Base-by-base conservation (phyloP, 345 rosid species). In the Syzygium oleosum region DNA sequence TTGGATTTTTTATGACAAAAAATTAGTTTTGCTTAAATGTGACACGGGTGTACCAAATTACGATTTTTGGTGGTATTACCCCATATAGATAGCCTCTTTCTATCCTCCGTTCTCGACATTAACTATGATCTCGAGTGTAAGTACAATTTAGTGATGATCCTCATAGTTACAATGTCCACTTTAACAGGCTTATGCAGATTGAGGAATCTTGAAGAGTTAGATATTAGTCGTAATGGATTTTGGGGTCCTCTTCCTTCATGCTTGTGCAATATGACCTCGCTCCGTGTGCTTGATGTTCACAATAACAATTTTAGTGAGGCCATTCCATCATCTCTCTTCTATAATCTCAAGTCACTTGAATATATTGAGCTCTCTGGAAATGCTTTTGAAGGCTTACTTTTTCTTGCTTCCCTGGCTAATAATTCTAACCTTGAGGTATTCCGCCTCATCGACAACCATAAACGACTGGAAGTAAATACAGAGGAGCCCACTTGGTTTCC, bases 191-290 rank as follows among this genome's bases (percentile, higher is more conserved):
- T 87, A 16, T 58, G 88, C 61, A 19, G 19, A 38, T 56, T 87
- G 59, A 54, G 27, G 55, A 46, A 53, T 16, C 89, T 85, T 55
- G 89, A 88, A n/a, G 84, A 88, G 84, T 78, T 88, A 16, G 86
- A 88, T 68, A 29, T 68, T 41, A 27, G 27, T 53, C 19, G 3
- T 8, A 85, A 85, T 85, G 19, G 38, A 22, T 88, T 88, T 0
- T 12, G 29, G 16, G 84, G 89, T 63, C 51, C 10, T 31, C 86
- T 84, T 27, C 89, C 87, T 8, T 52, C 78, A 12, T 84, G 87
- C n/a, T 43, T 88, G 1, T 38, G 52, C 61, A 85, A 34, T 15
- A 2, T 85, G 84, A 84, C 84, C n/a, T 52, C 85, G 25, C 87
- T 88, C 9, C 29, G 41, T 23, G 87, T 41, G 31, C 84, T 88